Evolutionary conservation across 345 rosid genomes (phyloP), one percentile per base, ranked within the genome.

Genomic region (Corchorus capsularis): DNA sequence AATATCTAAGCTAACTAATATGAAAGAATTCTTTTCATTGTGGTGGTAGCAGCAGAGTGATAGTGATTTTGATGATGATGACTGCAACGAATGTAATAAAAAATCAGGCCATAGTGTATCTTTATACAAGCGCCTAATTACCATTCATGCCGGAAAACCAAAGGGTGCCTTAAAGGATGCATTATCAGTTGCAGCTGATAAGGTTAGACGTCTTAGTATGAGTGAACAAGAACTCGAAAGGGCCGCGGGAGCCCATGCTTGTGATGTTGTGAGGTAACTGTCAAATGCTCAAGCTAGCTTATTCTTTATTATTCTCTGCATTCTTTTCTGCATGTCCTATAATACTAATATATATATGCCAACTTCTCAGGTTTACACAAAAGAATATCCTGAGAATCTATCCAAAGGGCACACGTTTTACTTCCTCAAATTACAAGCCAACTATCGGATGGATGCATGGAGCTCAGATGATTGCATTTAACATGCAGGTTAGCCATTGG

Each of bases 381-480:
- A 77, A 82, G 79, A 89, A 96, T 71, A 87, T 96, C 64, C 82
- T 93, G 22, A 85, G 99, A 80, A 82, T 96, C 67, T 96, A 96
- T 63, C 99, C 99, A 0, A 96, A 93, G 81, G 98, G 97, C 54
- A 92, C 85, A 60, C 86, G 98, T 76, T 82, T 96, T 60, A 78
- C 86, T 77, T 96, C 99, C n/a, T 89, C 99, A 27, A 96, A 96
- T 80, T 96, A 87, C 81, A 88, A 93, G 75, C 98, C 99, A 4
- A 85, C 85, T 39, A 72, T 89, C 13, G 98, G 97, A 46, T 96
- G 99, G 99, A 91, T 85, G 83, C 98, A 93, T n/a, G 98, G 99
- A 34, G 98, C 99, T 68, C 99, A 96, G 83, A 96, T 96, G 99
- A 87, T 96, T 78, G 99, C 99, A 71, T 95, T 95, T 75, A 95